Conservation (phyloP, 2,329 filamentous ascomycete genomes). For the Ceratocystiopsis sp. region DNA sequence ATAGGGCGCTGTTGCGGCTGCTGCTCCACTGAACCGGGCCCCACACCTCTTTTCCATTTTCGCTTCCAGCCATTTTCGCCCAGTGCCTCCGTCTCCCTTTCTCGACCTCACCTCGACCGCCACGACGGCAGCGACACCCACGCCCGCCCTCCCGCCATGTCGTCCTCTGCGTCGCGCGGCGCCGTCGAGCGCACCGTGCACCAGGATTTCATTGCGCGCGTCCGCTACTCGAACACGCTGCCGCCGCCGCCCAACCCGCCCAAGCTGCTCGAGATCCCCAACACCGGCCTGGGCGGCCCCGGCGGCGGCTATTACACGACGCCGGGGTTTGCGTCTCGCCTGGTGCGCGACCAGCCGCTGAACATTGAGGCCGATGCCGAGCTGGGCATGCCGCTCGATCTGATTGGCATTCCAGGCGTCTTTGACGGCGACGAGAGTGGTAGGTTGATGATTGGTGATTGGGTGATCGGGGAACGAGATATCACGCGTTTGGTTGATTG, state of each 20-base stretch:
- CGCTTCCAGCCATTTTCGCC: too few species aligned
- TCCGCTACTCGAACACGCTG: conserved; percentile 89
- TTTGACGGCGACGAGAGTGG: conserved; percentile 92
- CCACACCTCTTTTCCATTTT: too few species aligned
- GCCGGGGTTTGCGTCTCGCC: conserved; percentile 72
- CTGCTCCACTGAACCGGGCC: too few species aligned
- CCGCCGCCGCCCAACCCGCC: conserved; percentile 88
- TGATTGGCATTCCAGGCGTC: conserved; percentile 86
- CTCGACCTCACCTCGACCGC: too few species aligned
- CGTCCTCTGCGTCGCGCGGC: conserved; percentile 23
- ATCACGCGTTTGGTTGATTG: background rate
- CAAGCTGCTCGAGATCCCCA: conserved; percentile 93
- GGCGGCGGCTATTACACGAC: conserved; percentile 62
- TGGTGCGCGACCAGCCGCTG: conserved; percentile 79
- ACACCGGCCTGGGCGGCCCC: conserved; percentile 61
- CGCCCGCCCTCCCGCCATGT: conserved; percentile 15
- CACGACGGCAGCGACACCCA: background rate
- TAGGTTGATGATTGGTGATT: conserved; percentile 23
- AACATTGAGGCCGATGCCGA: conserved; percentile 97
- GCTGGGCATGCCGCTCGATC: conserved; percentile 89
- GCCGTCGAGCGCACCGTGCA: conserved; percentile 48
- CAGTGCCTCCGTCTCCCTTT: too few species aligned
- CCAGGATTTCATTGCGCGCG: conserved; percentile 93
- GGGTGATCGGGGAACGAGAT: too few species aligned
- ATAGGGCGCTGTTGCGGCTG: too few species aligned